Conservation (phyloP, 129 eudicot species). For the Escallonia rubra region DNA sequence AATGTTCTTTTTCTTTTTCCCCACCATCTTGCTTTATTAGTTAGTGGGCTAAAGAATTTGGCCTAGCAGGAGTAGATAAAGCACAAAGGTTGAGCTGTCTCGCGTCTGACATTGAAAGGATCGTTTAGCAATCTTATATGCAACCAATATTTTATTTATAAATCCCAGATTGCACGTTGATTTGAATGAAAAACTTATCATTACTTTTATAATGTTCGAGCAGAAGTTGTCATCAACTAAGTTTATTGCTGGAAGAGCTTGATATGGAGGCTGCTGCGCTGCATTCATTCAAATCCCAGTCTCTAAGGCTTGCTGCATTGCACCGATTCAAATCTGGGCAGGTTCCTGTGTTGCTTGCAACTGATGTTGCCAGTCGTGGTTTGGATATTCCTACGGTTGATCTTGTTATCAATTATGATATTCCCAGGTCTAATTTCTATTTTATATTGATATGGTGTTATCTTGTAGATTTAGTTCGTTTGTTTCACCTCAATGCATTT, state of each 20-base stretch:
- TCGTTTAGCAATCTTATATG: too few relatives aligned
- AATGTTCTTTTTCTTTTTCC: too few relatives aligned
- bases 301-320: constrained; percentile 74
- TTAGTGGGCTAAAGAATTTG: too few relatives aligned
- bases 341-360: constrained; percentile 65
- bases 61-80: too few relatives aligned
- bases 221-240: constrained; percentile 73
- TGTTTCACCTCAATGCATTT: not conserved
- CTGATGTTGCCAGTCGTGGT: constrained; percentile 93
- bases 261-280: constrained; percentile 67
- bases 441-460: not conserved
- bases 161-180: not conserved
- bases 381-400: constrained; percentile 92
- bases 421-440: constrained; percentile 57
- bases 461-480: not conserved
- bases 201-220: constrained; percentile 1
- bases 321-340: constrained; percentile 85
- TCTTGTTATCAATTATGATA: constrained; percentile 83
- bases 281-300: constrained; percentile 79
- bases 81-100: too few relatives aligned
- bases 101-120: too few relatives aligned
- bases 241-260: constrained; percentile 71
- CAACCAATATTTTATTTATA: not conserved
- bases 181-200: too few relatives aligned
- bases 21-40: too few relatives aligned